These are phyloP conservation scores for Wickerhamomyces sp. DNA, from an alignment of 1,139 yeast genomes.

Conservation along the genomic window DNA sequence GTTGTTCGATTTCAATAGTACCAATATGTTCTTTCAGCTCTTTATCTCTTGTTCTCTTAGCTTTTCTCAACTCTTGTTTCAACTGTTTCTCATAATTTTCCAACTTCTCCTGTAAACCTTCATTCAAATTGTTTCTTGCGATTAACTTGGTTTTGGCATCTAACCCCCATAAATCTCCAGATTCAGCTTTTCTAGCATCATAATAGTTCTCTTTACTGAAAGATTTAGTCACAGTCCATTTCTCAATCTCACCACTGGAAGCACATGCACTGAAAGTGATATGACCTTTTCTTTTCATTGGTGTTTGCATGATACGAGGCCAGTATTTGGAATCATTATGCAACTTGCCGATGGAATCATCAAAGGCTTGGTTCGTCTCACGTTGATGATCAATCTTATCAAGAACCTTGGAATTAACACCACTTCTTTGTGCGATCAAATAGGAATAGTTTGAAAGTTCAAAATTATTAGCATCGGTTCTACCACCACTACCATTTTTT, in stretches of 20 bases:
- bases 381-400: conserved; percentile 25
- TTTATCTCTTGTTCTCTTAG: conserved; percentile 19
- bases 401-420: conserved; percentile 26
- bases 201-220: conserved; percentile 72
- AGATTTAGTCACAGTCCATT: conserved; percentile 84
- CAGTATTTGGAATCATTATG: conserved; percentile 36
- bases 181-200: conserved; percentile 79
- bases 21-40: conserved; percentile 9
- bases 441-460: conserved; percentile 78
- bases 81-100: conserved; percentile 24
- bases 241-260: conserved; percentile 71
- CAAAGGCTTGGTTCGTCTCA: conserved; percentile 4
- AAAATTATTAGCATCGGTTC: conserved; percentile 66
- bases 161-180: conserved; percentile 90
- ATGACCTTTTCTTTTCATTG: conserved; percentile 77
- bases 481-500: conserved; percentile 51
- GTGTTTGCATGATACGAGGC: conserved; percentile 73
- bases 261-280: conserved; percentile 79
- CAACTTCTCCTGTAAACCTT: conserved; percentile 22
- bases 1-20: conserved; percentile 6
- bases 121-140: conserved; percentile 26
- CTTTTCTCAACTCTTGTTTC: conserved; percentile 16
- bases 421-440: conserved; percentile 61
- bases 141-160: conserved; percentile 59
- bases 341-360: conserved; percentile 23